Conservation (phyloP, 2,329 filamentous ascomycete genomes). For the Claviceps spartinae region DNA sequence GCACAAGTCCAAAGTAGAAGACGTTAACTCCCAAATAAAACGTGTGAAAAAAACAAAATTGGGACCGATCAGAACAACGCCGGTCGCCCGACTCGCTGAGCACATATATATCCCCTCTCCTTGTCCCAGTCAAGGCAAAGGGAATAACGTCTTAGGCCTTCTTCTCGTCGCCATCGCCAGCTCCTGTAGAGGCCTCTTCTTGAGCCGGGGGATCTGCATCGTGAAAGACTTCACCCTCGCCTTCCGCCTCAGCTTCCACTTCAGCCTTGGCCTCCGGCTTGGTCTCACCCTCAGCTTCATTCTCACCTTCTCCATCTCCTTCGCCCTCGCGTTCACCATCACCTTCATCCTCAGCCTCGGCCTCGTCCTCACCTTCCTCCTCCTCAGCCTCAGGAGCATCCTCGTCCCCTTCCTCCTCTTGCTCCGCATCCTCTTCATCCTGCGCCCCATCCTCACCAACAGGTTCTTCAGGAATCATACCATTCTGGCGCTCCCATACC, state of each 20-base stretch:
- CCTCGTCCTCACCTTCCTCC: neutral
- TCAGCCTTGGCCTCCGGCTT: neutral
- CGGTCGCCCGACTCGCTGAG: neutral
- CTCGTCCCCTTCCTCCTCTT: neutral
- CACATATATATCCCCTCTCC: neutral
- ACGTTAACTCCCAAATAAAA: neutral
- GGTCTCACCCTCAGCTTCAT: conserved; percentile 19
- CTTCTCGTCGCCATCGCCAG: conserved; percentile 1
- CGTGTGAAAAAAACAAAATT: neutral
- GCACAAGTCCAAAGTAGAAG: neutral
- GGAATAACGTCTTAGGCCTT: neutral
- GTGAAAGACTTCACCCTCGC: conserved; percentile 7
- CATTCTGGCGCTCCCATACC: conserved; percentile 56
- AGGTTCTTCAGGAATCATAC: conserved; percentile 31
- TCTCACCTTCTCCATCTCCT: neutral
- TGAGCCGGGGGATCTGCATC: conserved; percentile 2
- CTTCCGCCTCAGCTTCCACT: neutral
- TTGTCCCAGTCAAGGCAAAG: neutral
- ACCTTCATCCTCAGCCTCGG: neutral
- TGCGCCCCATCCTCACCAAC: conserved; percentile 22
- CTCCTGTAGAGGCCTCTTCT: neutral
- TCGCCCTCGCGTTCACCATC: conserved; percentile 9
- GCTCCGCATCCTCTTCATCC: conserved; percentile 12
- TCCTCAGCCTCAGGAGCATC: conserved; percentile 18
- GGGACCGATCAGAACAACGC: neutral